Percentiles rank a stretch among this genome's conserved stretches.
These are phyloP conservation scores for Gyromitra esculenta DNA, from an alignment of 2,329 filamentous ascomycete species.

Conservation along the genomic window DNA sequence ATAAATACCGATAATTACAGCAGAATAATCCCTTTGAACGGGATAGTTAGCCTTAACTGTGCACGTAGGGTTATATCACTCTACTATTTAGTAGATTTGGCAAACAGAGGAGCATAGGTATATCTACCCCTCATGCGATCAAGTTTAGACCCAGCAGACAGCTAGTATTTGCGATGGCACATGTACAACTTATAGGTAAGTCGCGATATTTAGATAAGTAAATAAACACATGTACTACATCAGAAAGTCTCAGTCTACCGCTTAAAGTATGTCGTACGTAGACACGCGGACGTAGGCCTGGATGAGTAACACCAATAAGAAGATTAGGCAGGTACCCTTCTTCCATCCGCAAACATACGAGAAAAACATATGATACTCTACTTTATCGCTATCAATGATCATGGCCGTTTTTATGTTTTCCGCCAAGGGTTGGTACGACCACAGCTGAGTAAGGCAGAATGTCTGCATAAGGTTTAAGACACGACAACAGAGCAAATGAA, in stretches of 20 bases:
- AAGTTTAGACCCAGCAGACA: background rate
- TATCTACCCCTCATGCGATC: background rate
- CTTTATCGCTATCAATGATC: background rate
- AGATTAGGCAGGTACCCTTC: background rate
- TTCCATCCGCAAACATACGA: background rate
- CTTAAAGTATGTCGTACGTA: background rate
- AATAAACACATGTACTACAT: background rate
- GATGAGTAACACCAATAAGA: background rate
- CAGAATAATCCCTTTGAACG: too few relatives aligned
- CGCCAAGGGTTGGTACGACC: slow-evolving; percentile 4
- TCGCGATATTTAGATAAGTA: background rate
- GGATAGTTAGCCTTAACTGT: too few relatives aligned
- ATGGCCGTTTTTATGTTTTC: background rate
- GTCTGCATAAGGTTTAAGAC: slow-evolving; percentile 8
- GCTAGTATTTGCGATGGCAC: background rate
- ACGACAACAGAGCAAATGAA: background rate
- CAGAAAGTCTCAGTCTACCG: background rate
- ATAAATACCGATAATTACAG: too few relatives aligned
- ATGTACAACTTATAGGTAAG: background rate
- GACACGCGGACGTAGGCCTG: background rate
- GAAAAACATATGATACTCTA: background rate
- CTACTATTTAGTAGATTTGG: too few relatives aligned
- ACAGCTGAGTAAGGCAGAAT: background rate
- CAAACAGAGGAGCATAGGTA: background rate
- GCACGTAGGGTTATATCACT: too few relatives aligned